Conservation (phyloP, 352 stramenopile species). For the Pythium brassicae region DNA sequence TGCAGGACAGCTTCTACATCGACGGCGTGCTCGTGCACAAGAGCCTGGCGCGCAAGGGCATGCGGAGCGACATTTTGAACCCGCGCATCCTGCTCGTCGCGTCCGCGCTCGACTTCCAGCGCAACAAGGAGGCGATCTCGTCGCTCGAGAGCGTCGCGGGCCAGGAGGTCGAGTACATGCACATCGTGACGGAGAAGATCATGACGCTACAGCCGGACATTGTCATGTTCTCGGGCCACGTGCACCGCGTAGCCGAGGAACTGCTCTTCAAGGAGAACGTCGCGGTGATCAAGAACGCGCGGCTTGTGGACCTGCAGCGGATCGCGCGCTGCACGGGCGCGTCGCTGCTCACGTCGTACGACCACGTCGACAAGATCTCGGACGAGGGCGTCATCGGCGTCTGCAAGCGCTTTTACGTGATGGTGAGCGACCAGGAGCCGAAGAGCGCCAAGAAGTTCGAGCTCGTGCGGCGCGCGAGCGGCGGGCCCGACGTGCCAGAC, state of each 20-base stretch:
- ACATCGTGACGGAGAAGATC: conserved; percentile 87
- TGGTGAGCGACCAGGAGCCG: conserved; percentile 75
- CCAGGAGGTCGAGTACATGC: conserved; percentile 89
- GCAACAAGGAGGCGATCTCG: conserved; percentile 78
- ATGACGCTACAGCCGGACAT: conserved; percentile 82
- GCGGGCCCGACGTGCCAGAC: conserved; percentile 14
- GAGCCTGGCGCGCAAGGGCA: conserved; percentile 74
- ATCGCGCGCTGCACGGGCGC: conserved; percentile 74
- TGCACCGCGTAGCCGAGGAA: conserved; percentile 82
- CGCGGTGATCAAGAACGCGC: conserved; percentile 85
- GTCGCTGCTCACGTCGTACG: conserved; percentile 77
- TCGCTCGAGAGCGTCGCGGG: conserved; percentile 78
- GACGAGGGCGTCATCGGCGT: conserved; percentile 69
- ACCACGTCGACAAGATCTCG: conserved; percentile 87
- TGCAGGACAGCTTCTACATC: conserved; percentile 86
- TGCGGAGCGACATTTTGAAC: conserved; percentile 76
- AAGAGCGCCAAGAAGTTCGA: conserved; percentile 58
- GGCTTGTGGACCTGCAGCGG: conserved; percentile 68
- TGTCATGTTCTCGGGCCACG: conserved; percentile 80
- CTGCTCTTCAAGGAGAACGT: conserved; percentile 71
- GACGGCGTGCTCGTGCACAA: conserved; percentile 87
- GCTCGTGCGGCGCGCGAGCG: conserved; percentile 31
- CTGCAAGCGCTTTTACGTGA: conserved; percentile 81
- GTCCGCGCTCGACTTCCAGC: conserved; percentile 80
- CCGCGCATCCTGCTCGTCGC: conserved; percentile 82